Conservation (phyloP, 2,329 filamentous ascomycete species). For the Talaromyces rugulosus region DNA sequence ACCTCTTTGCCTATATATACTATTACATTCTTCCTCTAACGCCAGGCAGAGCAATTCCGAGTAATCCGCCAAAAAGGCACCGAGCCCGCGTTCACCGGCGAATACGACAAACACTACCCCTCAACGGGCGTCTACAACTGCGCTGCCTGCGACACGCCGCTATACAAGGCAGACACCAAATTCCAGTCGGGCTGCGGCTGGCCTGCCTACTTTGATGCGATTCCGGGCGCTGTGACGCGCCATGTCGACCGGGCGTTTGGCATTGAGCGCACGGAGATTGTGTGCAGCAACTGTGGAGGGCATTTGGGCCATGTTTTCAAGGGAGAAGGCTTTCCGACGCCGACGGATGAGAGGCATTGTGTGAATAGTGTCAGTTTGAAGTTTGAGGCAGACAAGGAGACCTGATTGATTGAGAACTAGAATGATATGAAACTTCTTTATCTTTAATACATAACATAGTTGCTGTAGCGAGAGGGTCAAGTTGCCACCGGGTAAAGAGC, state of each 20-base stretch:
- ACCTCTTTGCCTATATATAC: neutral
- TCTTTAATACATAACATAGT: neutral
- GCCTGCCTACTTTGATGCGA: slow-evolving; percentile 95
- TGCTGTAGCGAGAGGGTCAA: no score
- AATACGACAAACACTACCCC: slow-evolving; percentile 83
- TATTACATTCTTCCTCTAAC: neutral
- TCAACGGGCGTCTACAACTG: slow-evolving; percentile 76
- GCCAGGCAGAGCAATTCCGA: slow-evolving; percentile 77
- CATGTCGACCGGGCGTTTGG: slow-evolving; percentile 73
- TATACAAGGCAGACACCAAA: slow-evolving; percentile 92
- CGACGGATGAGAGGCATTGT: slow-evolving; percentile 94
- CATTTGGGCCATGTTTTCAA: slow-evolving; percentile 90
- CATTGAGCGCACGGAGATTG: slow-evolving; percentile 86
- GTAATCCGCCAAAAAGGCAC: slow-evolving; percentile 90
- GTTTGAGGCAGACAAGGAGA: slow-evolving; percentile 54
- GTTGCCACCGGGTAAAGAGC: neutral
- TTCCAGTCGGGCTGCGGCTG: slow-evolving; percentile 96
- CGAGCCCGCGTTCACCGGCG: slow-evolving; percentile 72
- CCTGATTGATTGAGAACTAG: slow-evolving; percentile 1
- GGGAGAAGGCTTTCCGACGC: slow-evolving; percentile 76
- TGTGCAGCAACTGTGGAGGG: slow-evolving; percentile 90
- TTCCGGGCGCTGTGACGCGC: slow-evolving; percentile 83
- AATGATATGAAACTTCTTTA: neutral
- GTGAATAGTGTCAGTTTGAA: slow-evolving; percentile 91
- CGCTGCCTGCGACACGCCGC: slow-evolving; percentile 76